These are phyloP conservation scores for Marchantia paleacea DNA, from an alignment of 225 moss, liverwort and hornwort genomes.

Conservation along the genomic window DNA sequence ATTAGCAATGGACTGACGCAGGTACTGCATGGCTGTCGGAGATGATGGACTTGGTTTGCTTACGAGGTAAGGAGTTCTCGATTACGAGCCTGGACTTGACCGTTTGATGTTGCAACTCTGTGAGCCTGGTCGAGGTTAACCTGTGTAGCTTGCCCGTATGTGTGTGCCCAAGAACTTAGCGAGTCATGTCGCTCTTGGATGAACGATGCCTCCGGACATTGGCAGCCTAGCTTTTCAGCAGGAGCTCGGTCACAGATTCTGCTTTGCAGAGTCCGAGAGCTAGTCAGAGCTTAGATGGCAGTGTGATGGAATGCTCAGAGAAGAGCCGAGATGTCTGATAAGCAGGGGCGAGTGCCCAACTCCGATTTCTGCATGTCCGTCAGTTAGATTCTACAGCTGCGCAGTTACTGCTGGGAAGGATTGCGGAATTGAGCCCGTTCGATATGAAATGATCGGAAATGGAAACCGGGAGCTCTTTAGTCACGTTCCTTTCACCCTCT, in stretches of 20 bases:
- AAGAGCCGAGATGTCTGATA: background rate
- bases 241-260: background rate
- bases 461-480: background rate
- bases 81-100: background rate
- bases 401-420: background rate
- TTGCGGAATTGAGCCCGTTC: background rate
- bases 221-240: background rate
- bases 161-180: background rate
- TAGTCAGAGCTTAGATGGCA: background rate
- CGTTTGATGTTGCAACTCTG: background rate
- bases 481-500: background rate
- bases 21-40: slow-evolving; percentile 11
- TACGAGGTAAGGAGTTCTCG: slow-evolving; percentile 7
- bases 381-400: background rate
- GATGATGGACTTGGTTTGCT: background rate
- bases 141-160: background rate
- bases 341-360: background rate
- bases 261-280: background rate
- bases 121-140: background rate
- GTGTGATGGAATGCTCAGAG: background rate
- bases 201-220: background rate
- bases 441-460: background rate
- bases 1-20: background rate
- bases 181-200: background rate
- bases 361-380: background rate